Base-by-base conservation (phyloP, 805 yeast genomes). In the Naumovozyma baii region DNA sequence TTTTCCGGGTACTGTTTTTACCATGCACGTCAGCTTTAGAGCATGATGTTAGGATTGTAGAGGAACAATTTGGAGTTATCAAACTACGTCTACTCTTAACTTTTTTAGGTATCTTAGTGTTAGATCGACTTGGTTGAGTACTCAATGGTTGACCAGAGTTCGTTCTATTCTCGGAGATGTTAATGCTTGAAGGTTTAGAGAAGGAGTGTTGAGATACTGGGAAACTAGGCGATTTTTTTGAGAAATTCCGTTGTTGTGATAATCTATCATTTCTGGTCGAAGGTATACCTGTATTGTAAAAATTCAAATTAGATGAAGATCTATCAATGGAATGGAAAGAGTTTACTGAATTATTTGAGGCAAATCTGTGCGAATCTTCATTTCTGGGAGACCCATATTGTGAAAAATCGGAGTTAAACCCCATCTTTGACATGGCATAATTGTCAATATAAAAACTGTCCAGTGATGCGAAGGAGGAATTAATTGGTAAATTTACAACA, bases 391-490 rank as follows among this genome's bases (percentile, higher is more conserved):
- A 5, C 33, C 26, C 36, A 13, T 30, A 13, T 18, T 8, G 32
- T 34, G 22, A 16, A 12, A 14, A 22, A 18, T 18, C 14, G 8
- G 22, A 30, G 13, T 4, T 33, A 2, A 39, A 17, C 3, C 42
- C 44, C 34, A 54, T 40, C 37, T 50, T 56, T 18, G 54, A 45
- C 52, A 54, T 49, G 1, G 64, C 70, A 44, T 69, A 68, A 45
- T 70, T 73, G 38, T 76, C 81, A 48, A 77, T 73, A 52, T 79
- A 78, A 43, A 74, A 70, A 51, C 87, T 49, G 32, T 50, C 87
- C 52, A 83, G 62, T 0, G 90, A 81, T 1, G 90, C 92, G 66
- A 80, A 81, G 44, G 88, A 80, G 30, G 83, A 83, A 45, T 77
- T 80, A 12, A 79, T 66, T 0, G 85, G 86, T 28, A 81, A 56